These are phyloP conservation scores for Dendryphion nanum DNA, from an alignment of 2,329 filamentous ascomycete genomes.

Conservation along the genomic window DNA sequence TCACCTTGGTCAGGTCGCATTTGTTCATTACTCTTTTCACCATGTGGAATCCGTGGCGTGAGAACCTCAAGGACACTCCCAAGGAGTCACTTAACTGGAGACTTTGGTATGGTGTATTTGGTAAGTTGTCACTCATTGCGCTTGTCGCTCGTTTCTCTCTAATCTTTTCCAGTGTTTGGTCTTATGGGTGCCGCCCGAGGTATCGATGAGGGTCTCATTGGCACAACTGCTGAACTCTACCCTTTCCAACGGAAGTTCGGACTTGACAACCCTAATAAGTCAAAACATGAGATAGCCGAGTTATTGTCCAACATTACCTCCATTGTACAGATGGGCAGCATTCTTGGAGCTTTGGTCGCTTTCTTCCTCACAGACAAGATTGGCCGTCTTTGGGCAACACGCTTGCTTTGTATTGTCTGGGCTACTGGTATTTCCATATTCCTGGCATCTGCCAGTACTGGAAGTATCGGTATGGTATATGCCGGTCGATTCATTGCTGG, in stretches of 20 bases:
- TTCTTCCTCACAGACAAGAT: slow-evolving; percentile 50
- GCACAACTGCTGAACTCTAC: slow-evolving; percentile 54
- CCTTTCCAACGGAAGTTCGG: slow-evolving; percentile 39
- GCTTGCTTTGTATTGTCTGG: slow-evolving; percentile 44
- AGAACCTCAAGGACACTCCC: slow-evolving; percentile 62
- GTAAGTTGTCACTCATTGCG: slow-evolving; percentile 16
- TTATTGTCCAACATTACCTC: slow-evolving; percentile 65
- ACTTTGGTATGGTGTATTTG: slow-evolving; percentile 71
- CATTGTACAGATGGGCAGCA: slow-evolving; percentile 79
- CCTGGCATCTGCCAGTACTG: slow-evolving; percentile 34
- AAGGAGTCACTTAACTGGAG: slow-evolving; percentile 73
- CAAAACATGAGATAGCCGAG: slow-evolving; percentile 31
- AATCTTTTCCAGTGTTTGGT: slow-evolving; percentile 52
- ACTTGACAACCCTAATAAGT: slow-evolving; percentile 30
- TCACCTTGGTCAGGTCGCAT: not conserved
- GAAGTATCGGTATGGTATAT: slow-evolving; percentile 53
- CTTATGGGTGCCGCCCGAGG: slow-evolving; percentile 75
- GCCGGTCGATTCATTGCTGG: slow-evolving; percentile 67
- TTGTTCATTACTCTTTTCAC: slow-evolving; percentile 7
- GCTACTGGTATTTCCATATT: slow-evolving; percentile 43
- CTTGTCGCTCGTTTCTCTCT: not conserved
- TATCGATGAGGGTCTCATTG: slow-evolving; percentile 78
- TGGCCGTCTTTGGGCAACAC: slow-evolving; percentile 44
- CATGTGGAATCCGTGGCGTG: slow-evolving; percentile 37
- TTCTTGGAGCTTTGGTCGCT: slow-evolving; percentile 66